These are phyloP conservation scores for Arachnopeziza araneosa DNA, from an alignment of 2,329 filamentous ascomycete species.

Conservation along the genomic window DNA sequence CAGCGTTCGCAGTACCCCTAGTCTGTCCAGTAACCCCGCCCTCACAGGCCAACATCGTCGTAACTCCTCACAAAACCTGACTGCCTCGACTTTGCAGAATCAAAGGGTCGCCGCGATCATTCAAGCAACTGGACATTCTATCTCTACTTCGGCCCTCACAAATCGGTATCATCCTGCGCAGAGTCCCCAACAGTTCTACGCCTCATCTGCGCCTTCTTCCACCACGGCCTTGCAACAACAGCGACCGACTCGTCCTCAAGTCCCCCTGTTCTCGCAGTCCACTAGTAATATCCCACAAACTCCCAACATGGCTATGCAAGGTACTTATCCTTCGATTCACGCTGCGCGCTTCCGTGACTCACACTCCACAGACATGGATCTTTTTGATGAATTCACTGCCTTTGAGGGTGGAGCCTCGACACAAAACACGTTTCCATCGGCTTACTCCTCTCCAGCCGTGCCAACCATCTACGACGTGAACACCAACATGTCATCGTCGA, in stretches of 20 bases:
- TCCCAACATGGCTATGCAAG: slow-evolving; percentile 51
- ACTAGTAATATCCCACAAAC: slow-evolving; percentile 43
- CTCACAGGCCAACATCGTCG: slow-evolving; percentile 41
- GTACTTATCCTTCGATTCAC: slow-evolving; percentile 36
- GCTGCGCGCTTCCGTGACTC: slow-evolving; percentile 24
- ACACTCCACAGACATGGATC: slow-evolving; percentile 45
- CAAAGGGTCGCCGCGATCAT: slow-evolving; percentile 55
- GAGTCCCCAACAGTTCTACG: slow-evolving; percentile 55
- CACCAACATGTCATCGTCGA: slow-evolving; percentile 33
- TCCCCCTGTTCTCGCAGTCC: slow-evolving; percentile 64
- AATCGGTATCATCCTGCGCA: slow-evolving; percentile 53
- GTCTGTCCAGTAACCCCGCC: slow-evolving; percentile 31
- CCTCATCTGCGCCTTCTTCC: slow-evolving; percentile 59
- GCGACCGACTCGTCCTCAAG: slow-evolving; percentile 56
- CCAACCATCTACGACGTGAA: slow-evolving; percentile 46
- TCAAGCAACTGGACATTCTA: slow-evolving; percentile 50
- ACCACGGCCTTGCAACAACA: slow-evolving; percentile 50
- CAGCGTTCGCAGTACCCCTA: slow-evolving; percentile 30
- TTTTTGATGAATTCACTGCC: slow-evolving; percentile 51
- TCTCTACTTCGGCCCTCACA: slow-evolving; percentile 47
- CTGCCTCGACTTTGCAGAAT: slow-evolving; percentile 46
- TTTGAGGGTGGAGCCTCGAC: slow-evolving; percentile 39
- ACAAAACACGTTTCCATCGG: slow-evolving; percentile 22
- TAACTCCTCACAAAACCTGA: slow-evolving; percentile 48
- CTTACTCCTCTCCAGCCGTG: slow-evolving; percentile 29